phyloP scores from a whole-genome alignment of 768 basidiomycete genomes.

The Pulveroboletus sp. region DNA sequence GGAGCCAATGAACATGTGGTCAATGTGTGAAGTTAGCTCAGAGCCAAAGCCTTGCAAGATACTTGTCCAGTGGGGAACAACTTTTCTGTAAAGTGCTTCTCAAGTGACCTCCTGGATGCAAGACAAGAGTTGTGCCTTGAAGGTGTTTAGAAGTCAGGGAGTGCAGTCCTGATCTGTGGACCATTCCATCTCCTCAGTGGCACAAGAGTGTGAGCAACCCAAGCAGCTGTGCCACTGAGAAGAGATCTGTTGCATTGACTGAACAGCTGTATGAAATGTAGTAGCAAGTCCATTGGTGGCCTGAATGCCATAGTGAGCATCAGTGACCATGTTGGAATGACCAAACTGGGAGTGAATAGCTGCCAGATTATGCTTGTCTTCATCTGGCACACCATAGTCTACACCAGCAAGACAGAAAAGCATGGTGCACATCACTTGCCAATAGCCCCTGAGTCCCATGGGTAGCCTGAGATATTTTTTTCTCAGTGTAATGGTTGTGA shows the following conservation, averaged over 20 bases:
- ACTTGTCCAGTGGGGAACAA: neutral
- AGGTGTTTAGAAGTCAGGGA: neutral
- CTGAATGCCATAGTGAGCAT: constrained; percentile 4
- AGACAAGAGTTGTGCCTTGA: neutral
- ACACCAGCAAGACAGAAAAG: neutral
- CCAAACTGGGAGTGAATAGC: neutral
- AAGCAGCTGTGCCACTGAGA: neutral
- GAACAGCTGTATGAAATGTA: neutral
- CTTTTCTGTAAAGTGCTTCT: neutral
- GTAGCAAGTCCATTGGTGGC: neutral
- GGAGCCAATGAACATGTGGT: too few species aligned
- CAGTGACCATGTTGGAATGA: neutral
- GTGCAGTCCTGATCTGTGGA: too few species aligned
- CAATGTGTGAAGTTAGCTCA: neutral
- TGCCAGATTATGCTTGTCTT: neutral
- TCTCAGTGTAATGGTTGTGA: neutral
- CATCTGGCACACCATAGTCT: neutral
- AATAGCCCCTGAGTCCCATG: neutral
- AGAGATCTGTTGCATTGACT: neutral
- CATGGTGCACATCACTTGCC: neutral
- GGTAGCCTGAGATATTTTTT: neutral
- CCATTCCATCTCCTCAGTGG: too few species aligned
- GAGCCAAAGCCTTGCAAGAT: constrained; percentile 1
- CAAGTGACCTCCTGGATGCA: neutral
- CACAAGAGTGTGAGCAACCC: neutral